phyloP scores from a whole-genome alignment of 768 basidiomycete species.

The Mycena alexandri region DNA sequence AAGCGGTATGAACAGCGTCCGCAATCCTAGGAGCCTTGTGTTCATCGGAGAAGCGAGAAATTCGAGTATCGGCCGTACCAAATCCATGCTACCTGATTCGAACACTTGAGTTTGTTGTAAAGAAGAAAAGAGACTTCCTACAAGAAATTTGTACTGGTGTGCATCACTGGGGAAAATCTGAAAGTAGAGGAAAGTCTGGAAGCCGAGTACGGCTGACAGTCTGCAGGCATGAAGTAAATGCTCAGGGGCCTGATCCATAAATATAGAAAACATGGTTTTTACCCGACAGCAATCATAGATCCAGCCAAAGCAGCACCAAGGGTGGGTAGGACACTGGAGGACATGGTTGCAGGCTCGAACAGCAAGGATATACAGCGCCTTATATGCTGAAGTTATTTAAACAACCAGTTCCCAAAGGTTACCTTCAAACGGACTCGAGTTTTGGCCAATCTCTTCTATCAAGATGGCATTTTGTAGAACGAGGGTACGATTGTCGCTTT shows the following conservation, averaged over 20 bases:
- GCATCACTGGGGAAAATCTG: conserved; percentile 29
- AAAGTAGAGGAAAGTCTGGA: conserved; percentile 36
- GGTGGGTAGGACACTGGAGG: conserved; percentile 8
- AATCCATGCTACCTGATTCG: conserved; percentile 20
- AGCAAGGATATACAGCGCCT: too few relatives aligned
- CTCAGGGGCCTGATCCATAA: neutral
- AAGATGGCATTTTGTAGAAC: too few relatives aligned
- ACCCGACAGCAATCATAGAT: conserved; percentile 31
- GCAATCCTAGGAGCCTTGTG: conserved; percentile 11
- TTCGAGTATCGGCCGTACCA: conserved; percentile 8
- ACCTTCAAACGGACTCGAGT: neutral
- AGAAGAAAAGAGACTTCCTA: neutral
- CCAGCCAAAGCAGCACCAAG: conserved; percentile 29
- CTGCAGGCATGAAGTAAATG: neutral
- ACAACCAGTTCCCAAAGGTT: too few relatives aligned
- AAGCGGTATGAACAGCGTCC: conserved; percentile 28
- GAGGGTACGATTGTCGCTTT: too few relatives aligned
- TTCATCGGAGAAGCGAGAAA: neutral
- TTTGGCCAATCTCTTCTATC: too few relatives aligned
- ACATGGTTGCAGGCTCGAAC: conserved; percentile 10
- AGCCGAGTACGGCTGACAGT: conserved; percentile 33
- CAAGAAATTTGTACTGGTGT: conserved; percentile 26
- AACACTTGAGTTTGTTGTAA: neutral
- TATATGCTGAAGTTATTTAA: too few relatives aligned
- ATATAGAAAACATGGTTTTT: neutral